Base-by-base conservation (phyloP, 768 basidiomycete species). In the Suillus plorans region DNA sequence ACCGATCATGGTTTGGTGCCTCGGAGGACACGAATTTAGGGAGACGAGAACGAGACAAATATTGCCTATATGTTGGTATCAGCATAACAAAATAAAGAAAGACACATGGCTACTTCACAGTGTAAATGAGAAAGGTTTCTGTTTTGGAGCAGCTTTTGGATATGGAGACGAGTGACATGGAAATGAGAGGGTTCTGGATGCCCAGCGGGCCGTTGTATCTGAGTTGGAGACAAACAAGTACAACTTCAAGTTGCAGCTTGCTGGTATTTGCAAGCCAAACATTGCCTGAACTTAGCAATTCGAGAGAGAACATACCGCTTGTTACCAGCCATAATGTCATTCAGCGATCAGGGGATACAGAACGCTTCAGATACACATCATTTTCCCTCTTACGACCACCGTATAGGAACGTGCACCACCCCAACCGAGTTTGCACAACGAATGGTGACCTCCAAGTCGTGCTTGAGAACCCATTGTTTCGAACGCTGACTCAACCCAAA, bases 381-480 rank as follows among this genome's bases (percentile, higher is more conserved):
- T 20, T 12, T 16, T 59, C 20, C 20, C 25, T 42, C 7, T 10
- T 31, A 59, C 25, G 20, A 20, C 18, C 10, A 28, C 25, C 25
- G 16, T 28, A 25, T 58, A 58, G 57, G 37, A 41, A 25, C 57
- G 16, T 41, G 37, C 37, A 39, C 56, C 4, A 58, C 57, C 22
- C 16, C 25, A 59, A 13, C 25, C 36, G 39, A 59, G 18, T 18
- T 42, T 31, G 58, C 18, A 28, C 58, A 59, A 42, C 58, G 58
- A 59, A 59, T 59, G 58, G 58, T 59, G 41, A 59, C 58, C 58
- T 59, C 41, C 18, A 59, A 59, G 28, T 42, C 41, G 58, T 59
- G 12, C 39, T 59, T 20, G 18, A 59, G 39, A 42, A 59, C 58
- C 18, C 18, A 28, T 39, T 28, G 10, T 59, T 42, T 20, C 10